phyloP scores from a whole-genome alignment of 2,329 filamentous ascomycete genomes.

The Alternaria metachromatica region DNA sequence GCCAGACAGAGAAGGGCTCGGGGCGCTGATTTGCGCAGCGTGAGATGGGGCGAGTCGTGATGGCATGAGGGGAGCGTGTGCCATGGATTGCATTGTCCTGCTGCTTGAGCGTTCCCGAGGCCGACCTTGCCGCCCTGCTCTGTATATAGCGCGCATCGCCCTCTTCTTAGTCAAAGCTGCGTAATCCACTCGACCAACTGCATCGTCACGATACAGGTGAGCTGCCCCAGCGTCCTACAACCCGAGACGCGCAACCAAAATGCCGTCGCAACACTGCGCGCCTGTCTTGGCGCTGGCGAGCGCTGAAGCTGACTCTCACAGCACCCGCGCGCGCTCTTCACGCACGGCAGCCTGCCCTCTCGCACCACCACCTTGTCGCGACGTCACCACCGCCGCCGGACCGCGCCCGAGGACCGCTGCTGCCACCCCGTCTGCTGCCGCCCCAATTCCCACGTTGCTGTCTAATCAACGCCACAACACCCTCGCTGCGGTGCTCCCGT shows the following conservation, averaged over 20 bases:
- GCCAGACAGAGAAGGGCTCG: conserved; percentile 10
- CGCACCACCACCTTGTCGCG: conserved; percentile 7
- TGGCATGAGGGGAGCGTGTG: neutral
- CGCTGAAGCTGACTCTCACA: conserved; percentile 19
- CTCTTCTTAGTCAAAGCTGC: conserved; percentile 29
- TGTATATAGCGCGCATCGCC: conserved; percentile 18
- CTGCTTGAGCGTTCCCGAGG: conserved; percentile 7
- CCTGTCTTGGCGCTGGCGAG: conserved; percentile 5
- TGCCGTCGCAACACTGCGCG: conserved; percentile 16
- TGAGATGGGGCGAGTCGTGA: neutral
- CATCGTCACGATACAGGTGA: conserved; percentile 29
- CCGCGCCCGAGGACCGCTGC: neutral
- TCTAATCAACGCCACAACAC: conserved; percentile 15
- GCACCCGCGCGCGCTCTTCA: conserved; percentile 7
- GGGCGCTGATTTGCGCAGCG: neutral
- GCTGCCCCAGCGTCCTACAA: conserved; percentile 12
- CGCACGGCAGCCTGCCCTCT: conserved; percentile 8
- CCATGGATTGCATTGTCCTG: neutral
- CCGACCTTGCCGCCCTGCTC: conserved; percentile 9
- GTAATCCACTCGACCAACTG: conserved; percentile 28
- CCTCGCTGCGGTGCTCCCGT: neutral
- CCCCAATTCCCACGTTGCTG: conserved; percentile 7
- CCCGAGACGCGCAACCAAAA: conserved; percentile 11
- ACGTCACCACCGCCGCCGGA: conserved; percentile 14
- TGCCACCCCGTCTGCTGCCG: neutral